A percentile compares a stretch with the other conserved stretches of the same genome.
These are phyloP conservation scores for Crithidia brevicula DNA, from an alignment of 208 protist genomes.

Conservation along the genomic window DNA sequence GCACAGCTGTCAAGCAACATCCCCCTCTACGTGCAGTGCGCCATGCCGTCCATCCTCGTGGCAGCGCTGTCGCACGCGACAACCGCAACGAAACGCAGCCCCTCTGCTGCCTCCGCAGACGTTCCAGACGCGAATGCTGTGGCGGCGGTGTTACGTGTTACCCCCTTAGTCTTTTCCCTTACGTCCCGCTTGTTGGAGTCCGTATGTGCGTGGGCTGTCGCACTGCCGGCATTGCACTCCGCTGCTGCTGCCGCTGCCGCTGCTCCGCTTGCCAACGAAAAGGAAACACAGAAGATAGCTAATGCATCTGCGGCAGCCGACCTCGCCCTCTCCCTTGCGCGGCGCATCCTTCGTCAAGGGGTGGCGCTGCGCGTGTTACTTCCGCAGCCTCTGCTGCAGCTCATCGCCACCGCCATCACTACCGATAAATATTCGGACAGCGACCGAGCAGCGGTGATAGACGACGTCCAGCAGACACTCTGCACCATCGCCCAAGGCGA, in stretches of 20 bases:
- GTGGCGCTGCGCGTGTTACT: neutral
- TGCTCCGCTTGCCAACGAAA: neutral
- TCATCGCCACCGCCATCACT: constrained; percentile 3
- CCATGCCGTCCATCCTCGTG: constrained; percentile 20
- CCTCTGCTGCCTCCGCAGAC: too few relatives aligned
- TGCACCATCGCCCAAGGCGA: neutral
- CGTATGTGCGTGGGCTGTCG: constrained; percentile 10
- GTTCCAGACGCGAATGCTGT: too few relatives aligned
- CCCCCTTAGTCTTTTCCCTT: constrained; percentile 16
- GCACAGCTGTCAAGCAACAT: constrained; percentile 9
- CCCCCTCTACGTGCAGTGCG: constrained; percentile 28
- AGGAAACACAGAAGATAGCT: neutral
- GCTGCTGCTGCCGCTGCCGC: neutral
- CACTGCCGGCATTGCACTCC: constrained; percentile 5
- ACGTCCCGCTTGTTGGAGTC: constrained; percentile 11
- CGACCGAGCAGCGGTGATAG: neutral
- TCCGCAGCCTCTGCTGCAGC: neutral
- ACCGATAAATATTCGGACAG: neutral
- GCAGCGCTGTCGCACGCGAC: constrained; percentile 1
- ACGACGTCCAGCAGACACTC: neutral
- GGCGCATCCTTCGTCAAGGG: neutral
- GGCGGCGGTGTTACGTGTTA: constrained; percentile 11
- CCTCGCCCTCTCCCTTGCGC: neutral
- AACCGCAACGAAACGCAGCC: neutral
- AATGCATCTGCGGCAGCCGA: neutral